These are phyloP conservation scores for Leccinellum rugosiceps DNA, from an alignment of 768 basidiomycete genomes.

Conservation along the genomic window DNA sequence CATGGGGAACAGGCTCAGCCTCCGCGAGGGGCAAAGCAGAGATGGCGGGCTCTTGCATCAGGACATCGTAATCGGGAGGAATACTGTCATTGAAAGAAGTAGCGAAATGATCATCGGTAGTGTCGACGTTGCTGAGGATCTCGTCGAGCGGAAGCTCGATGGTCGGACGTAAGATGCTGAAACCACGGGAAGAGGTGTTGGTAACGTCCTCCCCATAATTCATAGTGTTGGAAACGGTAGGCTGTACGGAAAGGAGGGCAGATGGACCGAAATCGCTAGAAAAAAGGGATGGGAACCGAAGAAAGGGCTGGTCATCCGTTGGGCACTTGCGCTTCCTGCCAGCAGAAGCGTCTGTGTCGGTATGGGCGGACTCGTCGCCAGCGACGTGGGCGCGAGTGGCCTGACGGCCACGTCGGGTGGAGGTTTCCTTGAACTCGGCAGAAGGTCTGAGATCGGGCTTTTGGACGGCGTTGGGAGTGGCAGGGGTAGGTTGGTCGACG, in stretches of 20 bases:
- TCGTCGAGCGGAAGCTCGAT: conserved; percentile 88
- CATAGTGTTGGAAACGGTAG: conserved; percentile 63
- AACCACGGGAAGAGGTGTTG: conserved; percentile 45
- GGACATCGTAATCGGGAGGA: conserved; percentile 20
- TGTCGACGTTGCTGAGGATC: conserved; percentile 44
- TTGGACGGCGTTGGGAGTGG: conserved; percentile 45
- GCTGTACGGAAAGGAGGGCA: conserved; percentile 66
- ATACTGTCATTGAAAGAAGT: conserved; percentile 2
- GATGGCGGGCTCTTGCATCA: conserved; percentile 28
- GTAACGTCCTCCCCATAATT: conserved; percentile 77
- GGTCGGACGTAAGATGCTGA: conserved; percentile 70
- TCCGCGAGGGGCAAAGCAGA: conserved; percentile 13
- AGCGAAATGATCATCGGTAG: conserved; percentile 16
- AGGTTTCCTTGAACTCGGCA: conserved; percentile 55
- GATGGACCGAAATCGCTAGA: conserved; percentile 74
- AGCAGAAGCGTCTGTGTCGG: conserved; percentile 23
- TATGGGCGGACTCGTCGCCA: conserved; percentile 20
- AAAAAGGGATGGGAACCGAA: conserved; percentile 75
- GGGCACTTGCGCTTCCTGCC: conserved; percentile 28
- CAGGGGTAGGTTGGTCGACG: conserved; percentile 63
- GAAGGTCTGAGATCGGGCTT: conserved; percentile 70
- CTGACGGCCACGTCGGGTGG: conserved; percentile 38
- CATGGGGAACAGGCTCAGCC: conserved; percentile 1
- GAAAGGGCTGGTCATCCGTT: conserved; percentile 32
- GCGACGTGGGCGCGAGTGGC: conserved; percentile 37